phyloP scores from a whole-genome alignment of 805 yeast species.

The Candida ortonii region DNA sequence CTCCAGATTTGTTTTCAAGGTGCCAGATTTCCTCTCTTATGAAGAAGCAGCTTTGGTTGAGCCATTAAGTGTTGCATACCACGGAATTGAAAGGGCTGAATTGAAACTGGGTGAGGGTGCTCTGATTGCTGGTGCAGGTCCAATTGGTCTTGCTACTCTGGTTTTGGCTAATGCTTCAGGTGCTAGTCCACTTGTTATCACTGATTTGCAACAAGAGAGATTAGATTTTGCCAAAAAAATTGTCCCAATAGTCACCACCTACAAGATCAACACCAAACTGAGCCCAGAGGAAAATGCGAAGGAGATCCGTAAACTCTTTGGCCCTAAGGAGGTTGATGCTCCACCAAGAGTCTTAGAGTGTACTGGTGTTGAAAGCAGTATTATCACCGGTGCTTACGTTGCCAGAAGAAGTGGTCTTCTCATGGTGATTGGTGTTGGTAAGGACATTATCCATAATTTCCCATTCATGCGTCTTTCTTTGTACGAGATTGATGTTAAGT shows the following conservation, averaged over 20 bases:
- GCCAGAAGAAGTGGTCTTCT: slow-evolving; percentile 46
- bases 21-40: slow-evolving; percentile 44
- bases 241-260: slow-evolving; percentile 45
- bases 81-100: slow-evolving; percentile 46
- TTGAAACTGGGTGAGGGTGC: slow-evolving; percentile 45
- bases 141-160: slow-evolving; percentile 50
- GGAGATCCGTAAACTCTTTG: slow-evolving; percentile 35
- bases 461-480: slow-evolving; percentile 55
- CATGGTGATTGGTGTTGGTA: slow-evolving; percentile 51
- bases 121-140: slow-evolving; percentile 54
- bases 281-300: slow-evolving; percentile 37
- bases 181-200: slow-evolving; percentile 49
- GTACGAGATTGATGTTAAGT: slow-evolving; percentile 49
- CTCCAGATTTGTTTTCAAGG: slow-evolving; percentile 33
- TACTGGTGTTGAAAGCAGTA: slow-evolving; percentile 50
- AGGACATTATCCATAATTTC: slow-evolving; percentile 40
- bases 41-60: slow-evolving; percentile 55
- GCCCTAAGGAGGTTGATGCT: slow-evolving; percentile 33
- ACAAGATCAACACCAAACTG: slow-evolving; percentile 35
- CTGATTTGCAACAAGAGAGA: slow-evolving; percentile 44
- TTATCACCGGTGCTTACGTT: slow-evolving; percentile 44
- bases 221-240: slow-evolving; percentile 44
- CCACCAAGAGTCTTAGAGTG: slow-evolving; percentile 50
- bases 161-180: slow-evolving; percentile 50
- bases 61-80: slow-evolving; percentile 51